Percentiles rank a stretch among this genome's conserved stretches.
Evolutionary conservation across 805 yeast species (phyloP).

Genomic region (Yarrowia alimentaria): DNA sequence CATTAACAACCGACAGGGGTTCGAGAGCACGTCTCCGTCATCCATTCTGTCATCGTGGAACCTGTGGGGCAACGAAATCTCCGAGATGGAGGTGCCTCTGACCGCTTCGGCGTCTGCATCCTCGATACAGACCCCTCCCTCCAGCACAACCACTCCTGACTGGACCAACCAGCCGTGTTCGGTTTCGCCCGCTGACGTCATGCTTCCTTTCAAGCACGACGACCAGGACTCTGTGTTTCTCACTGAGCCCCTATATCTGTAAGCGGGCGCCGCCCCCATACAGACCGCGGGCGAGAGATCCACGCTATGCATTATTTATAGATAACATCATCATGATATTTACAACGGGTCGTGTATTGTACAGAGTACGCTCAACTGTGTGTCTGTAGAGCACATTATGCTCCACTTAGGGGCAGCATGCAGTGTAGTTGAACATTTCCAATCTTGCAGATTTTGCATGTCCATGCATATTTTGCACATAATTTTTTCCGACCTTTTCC

Average conservation of each 20-base stretch:
- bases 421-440: no score
- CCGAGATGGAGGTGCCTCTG: constrained; percentile 15
- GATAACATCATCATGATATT: no score
- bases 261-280: no score
- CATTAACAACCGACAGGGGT: constrained; percentile 15
- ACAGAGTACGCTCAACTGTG: no score
- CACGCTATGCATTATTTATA: constrained; percentile 1
- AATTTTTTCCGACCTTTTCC: no score
- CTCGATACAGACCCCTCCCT: constrained; percentile 25
- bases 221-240: constrained; percentile 14
- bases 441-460: no score
- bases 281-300: no score
- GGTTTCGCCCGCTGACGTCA: constrained; percentile 26
- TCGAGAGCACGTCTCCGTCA: constrained; percentile 18
- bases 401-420: no score
- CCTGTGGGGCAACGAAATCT: constrained; percentile 6
- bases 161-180: constrained; percentile 21
- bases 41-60: constrained; percentile 23
- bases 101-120: constrained; percentile 2
- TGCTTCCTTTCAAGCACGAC: constrained; percentile 20
- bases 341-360: no score
- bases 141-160: constrained; percentile 5
- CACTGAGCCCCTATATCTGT: constrained; percentile 19
- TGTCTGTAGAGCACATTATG: no score
- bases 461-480: no score